Evolutionary conservation across 805 yeast species (phyloP), one percentile per base, ranked within the genome.

Genomic region (Blastobotrys terrestris): DNA sequence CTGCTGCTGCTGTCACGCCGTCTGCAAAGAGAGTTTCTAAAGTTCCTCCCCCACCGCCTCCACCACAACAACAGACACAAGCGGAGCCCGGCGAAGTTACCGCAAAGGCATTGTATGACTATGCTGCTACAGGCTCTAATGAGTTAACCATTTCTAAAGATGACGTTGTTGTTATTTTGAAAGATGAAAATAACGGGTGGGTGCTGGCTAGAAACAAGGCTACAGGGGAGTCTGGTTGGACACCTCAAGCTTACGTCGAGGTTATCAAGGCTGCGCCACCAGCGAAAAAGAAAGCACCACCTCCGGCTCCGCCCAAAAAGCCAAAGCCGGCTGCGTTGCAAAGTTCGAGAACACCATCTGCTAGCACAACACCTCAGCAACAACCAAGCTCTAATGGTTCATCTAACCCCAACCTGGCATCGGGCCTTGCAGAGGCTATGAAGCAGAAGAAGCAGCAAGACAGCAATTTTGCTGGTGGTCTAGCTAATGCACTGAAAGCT

Each of bases 201-300:
- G 92, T 96, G 61, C 75, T 94, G 53, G 97, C 90, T 7, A 86
- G 85, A 66, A 75, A 81, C 35, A 67, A 84, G 55, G 91, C 85
- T 63, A 94, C 87, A 42, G 64, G 84, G 0, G 78, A 74, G 53
- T 94, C 90, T 67, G 99, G 99, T 3, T 94, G 99, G 99, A 92
- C 94, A 11, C 99, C 99, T 13, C 85, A 94, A 19, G 87, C 91
- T n/a, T 94, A 91, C 66, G 81, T 92, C 63, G 81, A 73, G 55
- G 67, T 67, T 41, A 55, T 64, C 44, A 54, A 53, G 48, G 55
- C 44, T 14, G 52, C 58, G 13, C 44, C 61, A 2, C 52, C 61
- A 4, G 55, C 61, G 22, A 52, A 54, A 39, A 22, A 43, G 8
- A 60, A 67, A 39, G 60, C 55, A 45, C 59, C 64, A 44, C 64